phyloP scores from a whole-genome alignment of 257 asterid genomes.

The Eustoma russellianum region DNA sequence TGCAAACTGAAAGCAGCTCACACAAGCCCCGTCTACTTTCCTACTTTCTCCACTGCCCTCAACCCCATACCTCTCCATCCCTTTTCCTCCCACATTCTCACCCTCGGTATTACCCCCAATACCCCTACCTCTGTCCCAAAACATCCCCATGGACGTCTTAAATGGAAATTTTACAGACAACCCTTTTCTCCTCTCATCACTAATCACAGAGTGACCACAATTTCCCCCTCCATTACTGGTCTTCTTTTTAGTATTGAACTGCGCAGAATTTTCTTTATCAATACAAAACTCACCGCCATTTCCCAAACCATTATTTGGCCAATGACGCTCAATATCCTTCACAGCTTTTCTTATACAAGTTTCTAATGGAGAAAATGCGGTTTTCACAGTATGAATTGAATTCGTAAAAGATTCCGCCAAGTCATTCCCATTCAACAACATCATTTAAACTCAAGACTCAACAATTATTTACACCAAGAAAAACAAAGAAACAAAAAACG shows the following conservation, averaged over 20 bases:
- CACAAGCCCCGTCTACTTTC: conserved; percentile 34
- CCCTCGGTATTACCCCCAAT: conserved; percentile 19
- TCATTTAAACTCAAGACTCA: conserved; percentile 40
- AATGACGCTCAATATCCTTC: conserved; percentile 74
- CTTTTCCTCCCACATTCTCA: conserved; percentile 32
- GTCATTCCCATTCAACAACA: conserved; percentile 67
- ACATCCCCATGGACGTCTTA: conserved; percentile 55
- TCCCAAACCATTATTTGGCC: conserved; percentile 32
- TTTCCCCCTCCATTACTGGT: conserved; percentile 7
- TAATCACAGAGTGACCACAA: conserved; percentile 21
- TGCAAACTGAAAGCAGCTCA: conserved; percentile 53
- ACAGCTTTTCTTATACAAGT: conserved; percentile 61
- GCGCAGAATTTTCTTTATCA: conserved; percentile 19
- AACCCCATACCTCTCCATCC: conserved; percentile 48
- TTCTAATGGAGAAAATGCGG: conserved; percentile 67
- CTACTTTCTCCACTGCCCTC: conserved; percentile 17
- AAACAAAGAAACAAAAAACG: background rate
- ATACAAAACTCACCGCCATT: conserved; percentile 13
- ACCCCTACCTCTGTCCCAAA: conserved; percentile 36
- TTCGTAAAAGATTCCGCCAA: conserved; percentile 74
- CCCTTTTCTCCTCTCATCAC: conserved; percentile 40
- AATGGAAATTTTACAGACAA: conserved; percentile 34
- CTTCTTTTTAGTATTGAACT: conserved; percentile 33
- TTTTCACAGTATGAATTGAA: conserved; percentile 66
- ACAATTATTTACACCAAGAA: conserved; percentile 9